A percentile compares a stretch with the other conserved stretches of the same genome.
phyloP scores from a whole-genome alignment of 352 stramenopile species.

The Phytopythium vexans region DNA sequence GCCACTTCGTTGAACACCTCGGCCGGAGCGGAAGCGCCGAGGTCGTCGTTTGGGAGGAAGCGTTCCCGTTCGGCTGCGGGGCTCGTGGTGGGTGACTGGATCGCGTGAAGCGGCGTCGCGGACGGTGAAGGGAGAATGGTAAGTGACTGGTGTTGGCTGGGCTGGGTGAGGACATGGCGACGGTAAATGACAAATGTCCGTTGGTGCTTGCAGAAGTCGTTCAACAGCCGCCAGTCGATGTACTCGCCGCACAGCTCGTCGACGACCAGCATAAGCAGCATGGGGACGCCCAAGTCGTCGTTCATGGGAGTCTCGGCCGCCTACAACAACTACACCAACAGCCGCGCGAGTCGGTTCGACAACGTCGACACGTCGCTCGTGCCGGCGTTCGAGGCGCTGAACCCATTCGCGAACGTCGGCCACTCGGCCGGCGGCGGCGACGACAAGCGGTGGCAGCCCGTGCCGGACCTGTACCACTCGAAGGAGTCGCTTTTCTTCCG shows the following conservation, averaged over 20 bases:
- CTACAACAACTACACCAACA: constrained; percentile 33
- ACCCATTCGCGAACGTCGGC: constrained; percentile 64
- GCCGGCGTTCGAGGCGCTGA: constrained; percentile 70
- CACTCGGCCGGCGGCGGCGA: constrained; percentile 29
- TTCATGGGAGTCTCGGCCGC: constrained; percentile 19
- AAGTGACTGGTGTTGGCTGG: too few species aligned
- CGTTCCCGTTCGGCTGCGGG: too few species aligned
- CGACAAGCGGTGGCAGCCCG: constrained; percentile 70
- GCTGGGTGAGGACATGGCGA: too few species aligned
- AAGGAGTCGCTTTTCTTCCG: constrained; percentile 84
- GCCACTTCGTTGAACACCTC: too few species aligned
- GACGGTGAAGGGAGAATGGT: too few species aligned
- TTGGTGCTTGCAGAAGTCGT: too few species aligned
- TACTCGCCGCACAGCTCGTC: constrained; percentile 20
- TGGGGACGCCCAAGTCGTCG: constrained; percentile 17
- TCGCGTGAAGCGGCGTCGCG: too few species aligned
- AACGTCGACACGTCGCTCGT: constrained; percentile 47
- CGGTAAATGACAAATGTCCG: too few species aligned
- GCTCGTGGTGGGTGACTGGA: too few species aligned
- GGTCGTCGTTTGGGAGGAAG: too few species aligned
- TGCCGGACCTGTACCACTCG: constrained; percentile 68
- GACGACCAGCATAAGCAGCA: constrained; percentile 8
- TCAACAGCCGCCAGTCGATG: constrained; percentile 27
- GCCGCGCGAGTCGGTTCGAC: constrained; percentile 14
- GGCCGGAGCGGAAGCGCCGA: too few species aligned